Conservation (phyloP, 495 filamentous ascomycete genomes). For the Clavariopsis aquatica region DNA sequence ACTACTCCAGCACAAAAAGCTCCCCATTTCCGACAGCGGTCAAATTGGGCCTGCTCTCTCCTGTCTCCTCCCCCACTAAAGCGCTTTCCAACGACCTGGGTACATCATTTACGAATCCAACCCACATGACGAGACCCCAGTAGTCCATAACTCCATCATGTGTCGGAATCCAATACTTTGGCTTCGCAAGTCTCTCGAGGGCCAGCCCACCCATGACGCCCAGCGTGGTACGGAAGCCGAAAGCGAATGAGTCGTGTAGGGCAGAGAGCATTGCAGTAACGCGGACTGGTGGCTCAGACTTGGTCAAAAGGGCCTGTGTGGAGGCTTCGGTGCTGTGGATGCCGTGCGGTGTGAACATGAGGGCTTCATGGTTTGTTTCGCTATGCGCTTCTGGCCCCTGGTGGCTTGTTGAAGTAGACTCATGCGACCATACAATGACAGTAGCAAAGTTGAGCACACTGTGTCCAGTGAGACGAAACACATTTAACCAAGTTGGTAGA, state of each 20-base stretch:
- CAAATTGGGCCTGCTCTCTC: neutral
- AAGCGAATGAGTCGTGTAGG: neutral
- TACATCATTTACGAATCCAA: neutral
- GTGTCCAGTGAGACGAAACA: neutral
- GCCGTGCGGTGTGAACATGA: neutral
- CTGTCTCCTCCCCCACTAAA: neutral
- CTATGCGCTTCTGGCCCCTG: no score
- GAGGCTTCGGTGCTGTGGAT: neutral
- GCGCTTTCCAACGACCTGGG: neutral
- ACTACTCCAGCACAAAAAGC: neutral
- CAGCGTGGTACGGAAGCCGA: neutral
- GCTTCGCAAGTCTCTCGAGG: neutral
- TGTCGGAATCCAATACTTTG: constrained; percentile 5
- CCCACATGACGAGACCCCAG: neutral
- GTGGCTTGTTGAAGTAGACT: no score
- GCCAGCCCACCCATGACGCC: neutral
- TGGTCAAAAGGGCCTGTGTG: neutral
- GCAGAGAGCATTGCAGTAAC: neutral
- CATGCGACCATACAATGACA: constrained; percentile 1
- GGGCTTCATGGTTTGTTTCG: neutral
- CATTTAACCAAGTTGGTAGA: neutral
- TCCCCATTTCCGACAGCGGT: neutral
- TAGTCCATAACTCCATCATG: neutral
- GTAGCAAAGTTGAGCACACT: constrained; percentile 3
- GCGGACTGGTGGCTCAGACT: neutral